Base-by-base conservation (phyloP, 768 basidiomycete species). In the Lyophyllum shimeji region DNA sequence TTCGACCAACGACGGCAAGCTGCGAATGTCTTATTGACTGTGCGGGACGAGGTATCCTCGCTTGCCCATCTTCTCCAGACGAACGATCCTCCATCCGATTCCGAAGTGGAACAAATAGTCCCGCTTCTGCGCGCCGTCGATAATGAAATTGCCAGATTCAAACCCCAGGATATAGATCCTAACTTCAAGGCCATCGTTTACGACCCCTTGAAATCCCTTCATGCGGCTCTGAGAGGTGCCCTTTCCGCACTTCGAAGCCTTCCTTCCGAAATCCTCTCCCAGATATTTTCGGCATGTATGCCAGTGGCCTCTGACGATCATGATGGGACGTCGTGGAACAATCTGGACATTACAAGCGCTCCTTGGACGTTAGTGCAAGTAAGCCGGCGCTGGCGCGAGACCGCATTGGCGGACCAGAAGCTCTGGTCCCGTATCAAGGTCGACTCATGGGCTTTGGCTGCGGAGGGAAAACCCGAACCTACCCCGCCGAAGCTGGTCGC, bases 241-340 rank as follows among this genome's bases (percentile, higher is more conserved):
- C 20, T 33, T n/a, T 53, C 52, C 33, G 33, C 43, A 6, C 31
- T 45, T 46, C 52, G 52, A 27, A 27, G 43, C 21, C 6, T 53
- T 18, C 52, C 52, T 24, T n/a, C 44, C 11, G 52, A 53, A 24
- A 53, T 46, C 17, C 20, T 53, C 33, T 53, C 52, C 9, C 27
- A 46, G 29, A 53, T 53, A 9, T 53, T 53, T 17, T 31, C 15
- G 9, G 12, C 31, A 24, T 33, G 29, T 27, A 3, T 53, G 6
- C 17, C 13, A 18, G 23, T 34, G 11, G n/a, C 7, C 17, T n/a
- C 40, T 6, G 20, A 12, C 1, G 18, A 40, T 33, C 23, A 21
- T 7, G 39, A 40, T 4, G 50, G 39, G 31, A n/a, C 8, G 34
- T 34, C 8, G 21, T 53, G 43, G 52, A 53, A 44, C 24, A 27